Evolutionary conservation across 768 basidiomycete species (phyloP).

Genomic region (Trichaptum fuscoviolaceum): DNA sequence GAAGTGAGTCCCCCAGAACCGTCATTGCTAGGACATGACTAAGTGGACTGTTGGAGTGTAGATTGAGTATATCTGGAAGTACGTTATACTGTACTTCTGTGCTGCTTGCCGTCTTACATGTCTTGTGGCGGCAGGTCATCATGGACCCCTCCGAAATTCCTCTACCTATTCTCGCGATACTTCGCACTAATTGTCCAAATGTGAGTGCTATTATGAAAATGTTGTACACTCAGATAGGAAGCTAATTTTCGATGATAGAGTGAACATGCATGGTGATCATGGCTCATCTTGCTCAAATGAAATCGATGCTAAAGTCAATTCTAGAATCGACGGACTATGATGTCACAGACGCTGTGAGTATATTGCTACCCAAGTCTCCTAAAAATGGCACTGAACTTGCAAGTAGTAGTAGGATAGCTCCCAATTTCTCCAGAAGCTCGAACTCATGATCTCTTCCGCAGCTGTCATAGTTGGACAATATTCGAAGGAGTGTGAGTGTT

Average conservation of each 20-base stretch:
- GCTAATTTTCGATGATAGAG: neutral
- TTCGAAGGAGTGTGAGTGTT: neutral
- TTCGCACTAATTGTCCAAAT: constrained; percentile 1
- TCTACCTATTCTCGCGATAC: neutral
- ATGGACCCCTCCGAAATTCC: constrained; percentile 1
- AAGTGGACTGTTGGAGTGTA: neutral
- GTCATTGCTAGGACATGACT: neutral
- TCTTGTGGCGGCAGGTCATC: neutral
- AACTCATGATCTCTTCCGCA: neutral
- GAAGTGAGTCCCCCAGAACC: neutral
- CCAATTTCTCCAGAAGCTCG: neutral
- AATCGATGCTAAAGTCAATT: neutral
- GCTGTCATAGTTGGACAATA: neutral
- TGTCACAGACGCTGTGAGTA: neutral
- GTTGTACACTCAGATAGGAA: neutral
- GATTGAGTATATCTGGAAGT: constrained; percentile 4
- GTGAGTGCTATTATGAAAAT: neutral
- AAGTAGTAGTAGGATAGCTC: neutral
- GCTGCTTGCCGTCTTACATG: no score
- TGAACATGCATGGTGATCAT: neutral
- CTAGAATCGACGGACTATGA: neutral
- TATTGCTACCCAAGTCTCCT: neutral
- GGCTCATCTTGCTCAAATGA: neutral
- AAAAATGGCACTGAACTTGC: neutral
- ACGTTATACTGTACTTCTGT: neutral